Conservation (phyloP, 2,329 filamentous ascomycete genomes). For the Aspergillus sp. region DNA sequence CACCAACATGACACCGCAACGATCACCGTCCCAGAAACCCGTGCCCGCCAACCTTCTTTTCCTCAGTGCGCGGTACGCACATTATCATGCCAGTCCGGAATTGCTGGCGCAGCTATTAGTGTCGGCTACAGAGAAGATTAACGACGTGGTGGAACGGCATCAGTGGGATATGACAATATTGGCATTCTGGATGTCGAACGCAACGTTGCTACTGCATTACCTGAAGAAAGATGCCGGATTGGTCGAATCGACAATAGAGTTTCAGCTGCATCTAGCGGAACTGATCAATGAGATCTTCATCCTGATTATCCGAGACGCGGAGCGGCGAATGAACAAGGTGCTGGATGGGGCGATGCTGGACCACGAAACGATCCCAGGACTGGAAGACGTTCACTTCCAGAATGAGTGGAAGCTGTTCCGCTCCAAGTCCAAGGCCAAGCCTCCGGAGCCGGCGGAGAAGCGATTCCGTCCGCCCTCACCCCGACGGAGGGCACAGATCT, state of each 20-base stretch:
- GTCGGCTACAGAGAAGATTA: conserved; percentile 91
- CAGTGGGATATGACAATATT: conserved; percentile 99
- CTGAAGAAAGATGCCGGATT: conserved; percentile 88
- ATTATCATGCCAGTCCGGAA: conserved; percentile 88
- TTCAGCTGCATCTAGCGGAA: conserved; percentile 89
- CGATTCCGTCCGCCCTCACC: conserved; percentile 88
- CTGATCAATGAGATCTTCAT: conserved; percentile 98
- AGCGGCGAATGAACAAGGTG: conserved; percentile 92
- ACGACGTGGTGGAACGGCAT: conserved; percentile 87
- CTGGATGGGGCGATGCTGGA: conserved; percentile 91
- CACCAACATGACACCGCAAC: conserved; percentile 94
- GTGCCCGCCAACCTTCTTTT: conserved; percentile 97
- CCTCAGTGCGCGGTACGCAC: conserved; percentile 88
- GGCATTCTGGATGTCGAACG: conserved; percentile 98
- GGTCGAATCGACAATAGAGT: conserved; percentile 74
- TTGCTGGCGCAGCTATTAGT: conserved; percentile 75
- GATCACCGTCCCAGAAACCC: conserved; percentile 94
- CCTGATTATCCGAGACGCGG: conserved; percentile 90
- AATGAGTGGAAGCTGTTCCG: conserved; percentile 99
- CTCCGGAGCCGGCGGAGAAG: conserved; percentile 79
- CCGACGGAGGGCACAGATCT: conserved; percentile 84
- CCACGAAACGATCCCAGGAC: conserved; percentile 95
- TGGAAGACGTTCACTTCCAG: conserved; percentile 94
- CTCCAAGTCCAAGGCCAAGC: conserved; percentile 81
- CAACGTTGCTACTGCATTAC: conserved; percentile 90